Evolutionary conservation across 2,329 filamentous ascomycete species (phyloP).

Genomic region (Penicillium sumatraense): DNA sequence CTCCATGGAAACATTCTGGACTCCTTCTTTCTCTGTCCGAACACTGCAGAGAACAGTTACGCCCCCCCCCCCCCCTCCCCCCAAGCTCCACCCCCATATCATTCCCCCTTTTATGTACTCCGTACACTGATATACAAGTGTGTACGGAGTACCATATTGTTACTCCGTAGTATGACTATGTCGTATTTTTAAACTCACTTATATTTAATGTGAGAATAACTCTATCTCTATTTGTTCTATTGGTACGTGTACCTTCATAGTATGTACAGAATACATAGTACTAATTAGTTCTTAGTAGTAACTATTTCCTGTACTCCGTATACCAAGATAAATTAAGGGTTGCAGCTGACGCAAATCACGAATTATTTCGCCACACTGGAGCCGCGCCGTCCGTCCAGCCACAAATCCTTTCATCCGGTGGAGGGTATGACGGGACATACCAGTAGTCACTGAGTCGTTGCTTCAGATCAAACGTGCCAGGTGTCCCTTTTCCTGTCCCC

Average conservation of each 20-base stretch:
- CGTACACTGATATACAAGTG: too few relatives aligned
- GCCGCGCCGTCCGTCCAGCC: conserved; percentile 11
- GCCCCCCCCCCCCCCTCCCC: background rate
- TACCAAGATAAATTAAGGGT: conserved; percentile 1
- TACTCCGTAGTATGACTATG: too few relatives aligned
- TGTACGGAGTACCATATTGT: too few relatives aligned
- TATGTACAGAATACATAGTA: background rate
- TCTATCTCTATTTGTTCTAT: background rate
- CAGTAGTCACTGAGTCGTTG: conserved; percentile 3
- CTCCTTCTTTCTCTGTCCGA: conserved; percentile 14
- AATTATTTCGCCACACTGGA: conserved; percentile 25
- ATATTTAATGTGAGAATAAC: background rate
- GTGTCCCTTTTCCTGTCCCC: background rate
- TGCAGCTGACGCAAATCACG: conserved; percentile 4
- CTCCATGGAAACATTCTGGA: conserved; percentile 21
- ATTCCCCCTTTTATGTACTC: background rate
- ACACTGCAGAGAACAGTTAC: conserved; percentile 17
- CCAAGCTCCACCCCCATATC: conserved; percentile 27
- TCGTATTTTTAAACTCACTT: conserved; percentile 12
- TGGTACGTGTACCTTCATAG: background rate
- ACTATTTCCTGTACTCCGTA: background rate
- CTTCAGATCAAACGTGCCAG: background rate
- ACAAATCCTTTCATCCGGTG: conserved; percentile 3
- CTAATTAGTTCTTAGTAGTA: too few relatives aligned
- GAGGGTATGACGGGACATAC: background rate